Conservation (phyloP, 306 rosid species). For the Myrica gale region DNA sequence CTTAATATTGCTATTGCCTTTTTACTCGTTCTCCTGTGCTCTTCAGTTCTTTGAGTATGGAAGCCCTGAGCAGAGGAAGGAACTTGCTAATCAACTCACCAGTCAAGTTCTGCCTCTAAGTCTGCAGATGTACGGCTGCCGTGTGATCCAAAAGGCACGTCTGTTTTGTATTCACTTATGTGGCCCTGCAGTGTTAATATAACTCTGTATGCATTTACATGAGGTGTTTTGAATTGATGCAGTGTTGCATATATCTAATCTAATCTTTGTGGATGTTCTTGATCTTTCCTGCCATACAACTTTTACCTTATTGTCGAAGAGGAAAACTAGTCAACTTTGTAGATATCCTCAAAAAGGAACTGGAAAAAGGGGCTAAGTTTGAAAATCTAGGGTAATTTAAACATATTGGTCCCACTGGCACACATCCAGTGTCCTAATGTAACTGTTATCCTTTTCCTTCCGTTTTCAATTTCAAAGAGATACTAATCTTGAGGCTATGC, state of each 20-base stretch:
- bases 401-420: not conserved
- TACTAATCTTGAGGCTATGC: constrained; percentile 20
- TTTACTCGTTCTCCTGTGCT: not conserved
- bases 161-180: not conserved
- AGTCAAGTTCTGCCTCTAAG: constrained; percentile 52
- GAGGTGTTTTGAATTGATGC: not conserved
- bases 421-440: not conserved
- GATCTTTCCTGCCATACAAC: not conserved
- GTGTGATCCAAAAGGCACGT: constrained; percentile 51
- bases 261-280: not conserved
- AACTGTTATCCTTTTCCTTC: not conserved
- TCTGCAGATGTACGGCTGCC: constrained; percentile 62
- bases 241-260: not conserved
- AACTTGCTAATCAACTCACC: constrained; percentile 37
- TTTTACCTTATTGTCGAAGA: not conserved
- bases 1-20: not conserved
- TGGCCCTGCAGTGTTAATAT: not conserved
- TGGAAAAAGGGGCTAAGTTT: not conserved
- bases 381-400: not conserved
- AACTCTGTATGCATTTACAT: too few species aligned
- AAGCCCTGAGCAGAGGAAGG: constrained; percentile 38
- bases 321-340: not conserved
- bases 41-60: constrained; percentile 55
- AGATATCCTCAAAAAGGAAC: not conserved
- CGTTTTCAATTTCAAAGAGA: not conserved